Base-by-base conservation (phyloP, 2,329 filamentous ascomycete species). In the Tolypocladium ophioglossoides region DNA sequence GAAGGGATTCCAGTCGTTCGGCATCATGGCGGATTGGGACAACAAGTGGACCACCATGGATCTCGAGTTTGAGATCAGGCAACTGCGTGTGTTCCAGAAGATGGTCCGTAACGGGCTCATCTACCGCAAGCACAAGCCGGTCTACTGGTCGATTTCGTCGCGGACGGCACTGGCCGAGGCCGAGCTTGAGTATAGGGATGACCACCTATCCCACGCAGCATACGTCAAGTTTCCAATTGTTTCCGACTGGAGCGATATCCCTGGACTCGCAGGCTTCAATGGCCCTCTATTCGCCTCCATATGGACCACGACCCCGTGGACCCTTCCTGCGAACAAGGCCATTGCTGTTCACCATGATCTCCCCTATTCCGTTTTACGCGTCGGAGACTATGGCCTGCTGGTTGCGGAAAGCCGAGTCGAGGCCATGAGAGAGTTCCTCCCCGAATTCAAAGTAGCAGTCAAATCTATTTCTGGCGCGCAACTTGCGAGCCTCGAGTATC, bases 281-380 rank as follows among this genome's bases (percentile, higher is more conserved):
- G 76, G 77, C 4, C 72, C 75, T 6, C 65, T 96, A 12, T 86
- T 79, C 66, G 89, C 87, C n/a, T 79, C 94, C n/a, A 89, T 97
- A 52, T 99, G 94, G 94, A 99, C 94, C 2, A 99, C 94, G 0
- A 99, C 94, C 0, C 94, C 94, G 0, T 99, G 94, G 94, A 99
- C 94, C 0, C 75, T 99, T 6, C 92, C 94, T 0, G 91, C 92
- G 2, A 99, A 99, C 67, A 84, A 83, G 65, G 91, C 89, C 0
- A 91, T 99, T 66, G 91, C 90, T 2, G 79, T 97, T 38, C 84
- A 90, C 62, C 74, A 80, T 8, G 83, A 88, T 40, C 72, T 97
- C 57, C 74, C 83, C 46, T 99, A 97, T 67, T 76, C 77, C 4
- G 70, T 95, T 22, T 73, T 95, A 39, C 73, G 77, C 53, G 74